Evolutionary conservation across 495 filamentous ascomycete genomes (phyloP).

Genomic region (Hypoxylon rickii): DNA sequence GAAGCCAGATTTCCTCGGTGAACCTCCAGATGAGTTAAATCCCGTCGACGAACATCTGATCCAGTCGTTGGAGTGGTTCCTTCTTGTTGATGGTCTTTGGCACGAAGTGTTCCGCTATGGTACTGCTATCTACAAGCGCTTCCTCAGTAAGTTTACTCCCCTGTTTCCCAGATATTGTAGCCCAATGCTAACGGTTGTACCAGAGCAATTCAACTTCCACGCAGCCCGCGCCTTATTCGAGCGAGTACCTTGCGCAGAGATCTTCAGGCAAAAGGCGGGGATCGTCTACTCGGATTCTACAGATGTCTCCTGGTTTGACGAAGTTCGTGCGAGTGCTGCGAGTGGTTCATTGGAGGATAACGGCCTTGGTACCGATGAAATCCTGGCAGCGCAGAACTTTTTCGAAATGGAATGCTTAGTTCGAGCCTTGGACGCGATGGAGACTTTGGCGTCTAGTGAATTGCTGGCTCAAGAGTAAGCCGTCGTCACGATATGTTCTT

Average conservation of each 20-base stretch:
- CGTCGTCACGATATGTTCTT: background rate
- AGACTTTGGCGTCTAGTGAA: conserved; percentile 55
- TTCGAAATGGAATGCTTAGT: conserved; percentile 75
- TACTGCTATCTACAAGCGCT: conserved; percentile 69
- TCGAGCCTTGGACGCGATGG: conserved; percentile 66
- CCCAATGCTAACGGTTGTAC: conserved; percentile 33
- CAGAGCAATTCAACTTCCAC: conserved; percentile 59
- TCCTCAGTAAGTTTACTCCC: conserved; percentile 63
- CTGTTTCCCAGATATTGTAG: conserved; percentile 3
- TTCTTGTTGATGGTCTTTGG: conserved; percentile 72
- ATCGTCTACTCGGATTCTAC: conserved; percentile 36
- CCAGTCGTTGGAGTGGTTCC: conserved; percentile 81
- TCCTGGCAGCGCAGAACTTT: conserved; percentile 63
- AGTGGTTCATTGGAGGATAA: conserved; percentile 42
- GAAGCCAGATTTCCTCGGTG: conserved; percentile 68
- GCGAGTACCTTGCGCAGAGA: conserved; percentile 49
- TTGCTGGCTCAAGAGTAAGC: conserved; percentile 50
- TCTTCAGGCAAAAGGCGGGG: conserved; percentile 46
- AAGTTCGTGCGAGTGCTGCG: conserved; percentile 42
- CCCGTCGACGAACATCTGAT: conserved; percentile 73
- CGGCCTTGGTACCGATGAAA: conserved; percentile 40
- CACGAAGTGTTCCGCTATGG: conserved; percentile 69
- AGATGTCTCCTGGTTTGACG: conserved; percentile 48
- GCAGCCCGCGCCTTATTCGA: conserved; percentile 67
- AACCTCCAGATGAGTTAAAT: conserved; percentile 55